phyloP scores from a whole-genome alignment of 2,329 filamentous ascomycete genomes.

The Exophiala sp. region DNA sequence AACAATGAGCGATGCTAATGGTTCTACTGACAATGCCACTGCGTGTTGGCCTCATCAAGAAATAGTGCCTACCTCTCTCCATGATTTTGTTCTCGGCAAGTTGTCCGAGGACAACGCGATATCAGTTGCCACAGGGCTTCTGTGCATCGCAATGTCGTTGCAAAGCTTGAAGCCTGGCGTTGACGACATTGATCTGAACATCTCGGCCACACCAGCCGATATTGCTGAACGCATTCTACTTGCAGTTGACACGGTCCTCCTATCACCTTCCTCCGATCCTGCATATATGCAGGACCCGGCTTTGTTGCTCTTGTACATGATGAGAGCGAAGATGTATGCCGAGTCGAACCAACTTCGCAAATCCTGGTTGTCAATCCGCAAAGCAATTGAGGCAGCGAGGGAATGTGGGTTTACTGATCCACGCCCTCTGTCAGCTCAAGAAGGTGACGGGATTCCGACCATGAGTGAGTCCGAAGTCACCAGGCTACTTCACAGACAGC shows the following conservation, averaged over 20 bases:
- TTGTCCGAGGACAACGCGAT: conserved; percentile 14
- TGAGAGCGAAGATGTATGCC: conserved; percentile 25
- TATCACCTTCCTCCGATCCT: conserved; percentile 14
- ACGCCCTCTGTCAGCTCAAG: background rate
- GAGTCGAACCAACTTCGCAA: conserved; percentile 26
- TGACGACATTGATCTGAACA: conserved; percentile 19
- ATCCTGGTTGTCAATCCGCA: conserved; percentile 22
- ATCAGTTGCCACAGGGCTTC: conserved; percentile 21
- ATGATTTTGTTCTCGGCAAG: conserved; percentile 23
- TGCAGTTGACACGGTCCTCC: conserved; percentile 23
- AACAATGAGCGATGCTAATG: background rate
- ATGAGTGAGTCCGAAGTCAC: conserved; percentile 4
- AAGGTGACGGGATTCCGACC: conserved; percentile 1
- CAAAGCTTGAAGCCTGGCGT: conserved; percentile 20
- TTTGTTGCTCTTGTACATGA: conserved; percentile 22
- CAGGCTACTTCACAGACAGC: conserved; percentile 19
- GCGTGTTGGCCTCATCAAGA: background rate
- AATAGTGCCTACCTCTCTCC: conserved; percentile 9
- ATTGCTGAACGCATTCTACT: conserved; percentile 21
- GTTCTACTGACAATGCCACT: too few species aligned
- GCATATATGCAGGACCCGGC: conserved; percentile 13
- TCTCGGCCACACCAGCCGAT: conserved; percentile 16
- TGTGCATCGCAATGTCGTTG: conserved; percentile 25
- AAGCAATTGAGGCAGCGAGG: conserved; percentile 17
- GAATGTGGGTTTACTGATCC: conserved; percentile 17